Percentiles rank a stretch among this genome's conserved stretches.
Conservation (phyloP, 2,329 filamentous ascomycete genomes). For the Paraconiothyrium sp. region DNA sequence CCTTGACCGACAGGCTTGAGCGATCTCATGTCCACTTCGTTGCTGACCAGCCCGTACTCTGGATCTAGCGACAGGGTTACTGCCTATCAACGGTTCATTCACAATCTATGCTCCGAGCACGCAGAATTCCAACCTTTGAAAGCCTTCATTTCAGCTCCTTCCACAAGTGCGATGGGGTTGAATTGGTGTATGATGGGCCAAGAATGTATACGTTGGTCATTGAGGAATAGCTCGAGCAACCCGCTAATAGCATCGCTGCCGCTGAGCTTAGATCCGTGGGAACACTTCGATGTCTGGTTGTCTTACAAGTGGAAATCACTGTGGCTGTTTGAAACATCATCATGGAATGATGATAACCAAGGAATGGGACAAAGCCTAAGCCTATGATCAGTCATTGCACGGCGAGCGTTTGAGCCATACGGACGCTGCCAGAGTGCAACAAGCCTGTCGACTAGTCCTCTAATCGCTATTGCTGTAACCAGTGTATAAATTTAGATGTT, state of each 20-base stretch:
- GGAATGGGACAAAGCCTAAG: background rate
- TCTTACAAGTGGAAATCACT: background rate
- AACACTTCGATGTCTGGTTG: background rate
- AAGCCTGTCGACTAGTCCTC: no score
- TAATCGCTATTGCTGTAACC: no score
- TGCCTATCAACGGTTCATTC: constrained; percentile 61
- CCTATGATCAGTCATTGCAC: background rate
- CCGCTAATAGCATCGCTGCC: background rate
- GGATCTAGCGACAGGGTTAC: no score
- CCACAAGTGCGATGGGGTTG: background rate
- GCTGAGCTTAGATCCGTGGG: background rate
- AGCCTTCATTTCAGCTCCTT: no score
- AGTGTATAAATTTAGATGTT: no score
- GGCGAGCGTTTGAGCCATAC: constrained; percentile 70
- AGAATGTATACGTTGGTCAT: background rate
- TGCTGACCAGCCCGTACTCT: no score
- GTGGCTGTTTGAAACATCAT: background rate
- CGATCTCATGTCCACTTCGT: no score
- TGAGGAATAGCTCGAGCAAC: constrained; percentile 10
- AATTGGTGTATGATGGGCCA: background rate
- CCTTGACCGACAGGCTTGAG: no score
- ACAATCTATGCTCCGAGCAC: constrained; percentile 62
- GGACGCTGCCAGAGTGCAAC: constrained; percentile 47
- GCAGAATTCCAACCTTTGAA: no score
- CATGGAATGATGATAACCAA: background rate